A percentile compares a stretch with the other conserved stretches of the same genome.
Evolutionary conservation across 164 flowering plant genomes (phyloP).

Genomic region (Vitis rotundifolia): DNA sequence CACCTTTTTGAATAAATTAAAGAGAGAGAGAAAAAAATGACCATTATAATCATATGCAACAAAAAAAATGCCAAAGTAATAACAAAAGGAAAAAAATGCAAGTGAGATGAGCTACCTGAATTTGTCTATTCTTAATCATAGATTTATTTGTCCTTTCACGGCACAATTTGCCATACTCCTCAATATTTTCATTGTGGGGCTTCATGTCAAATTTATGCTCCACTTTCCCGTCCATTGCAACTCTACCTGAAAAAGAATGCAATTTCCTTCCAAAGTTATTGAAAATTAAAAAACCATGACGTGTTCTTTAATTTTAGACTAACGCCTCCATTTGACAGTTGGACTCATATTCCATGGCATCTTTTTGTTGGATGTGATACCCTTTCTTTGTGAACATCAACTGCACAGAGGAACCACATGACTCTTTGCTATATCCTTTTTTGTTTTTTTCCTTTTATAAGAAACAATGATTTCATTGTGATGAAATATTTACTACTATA

Average conservation of each 20-base stretch:
- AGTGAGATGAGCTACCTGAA: conserved; percentile 35
- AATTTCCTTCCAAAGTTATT: neutral
- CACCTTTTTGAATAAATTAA: conserved; percentile 33
- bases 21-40: neutral
- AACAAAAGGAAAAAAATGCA: conserved; percentile 1
- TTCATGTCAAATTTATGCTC: conserved; percentile 81
- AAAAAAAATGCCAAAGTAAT: neutral
- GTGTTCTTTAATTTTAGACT: no score
- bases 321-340: no score
- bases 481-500: no score
- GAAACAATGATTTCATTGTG: no score
- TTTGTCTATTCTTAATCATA: conserved; percentile 65
- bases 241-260: conserved; percentile 30
- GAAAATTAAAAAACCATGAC: no score
- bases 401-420: no score
- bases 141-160: conserved; percentile 77
- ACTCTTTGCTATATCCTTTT: no score
- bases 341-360: no score
- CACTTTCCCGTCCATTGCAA: conserved; percentile 68
- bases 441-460: no score
- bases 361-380: no score
- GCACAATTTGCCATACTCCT: conserved; percentile 66
- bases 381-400: no score
- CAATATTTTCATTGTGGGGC: conserved; percentile 57
- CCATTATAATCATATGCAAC: conserved; percentile 1